Base-by-base conservation (phyloP, 345 rosid genomes). In the Moringa oleifera region DNA sequence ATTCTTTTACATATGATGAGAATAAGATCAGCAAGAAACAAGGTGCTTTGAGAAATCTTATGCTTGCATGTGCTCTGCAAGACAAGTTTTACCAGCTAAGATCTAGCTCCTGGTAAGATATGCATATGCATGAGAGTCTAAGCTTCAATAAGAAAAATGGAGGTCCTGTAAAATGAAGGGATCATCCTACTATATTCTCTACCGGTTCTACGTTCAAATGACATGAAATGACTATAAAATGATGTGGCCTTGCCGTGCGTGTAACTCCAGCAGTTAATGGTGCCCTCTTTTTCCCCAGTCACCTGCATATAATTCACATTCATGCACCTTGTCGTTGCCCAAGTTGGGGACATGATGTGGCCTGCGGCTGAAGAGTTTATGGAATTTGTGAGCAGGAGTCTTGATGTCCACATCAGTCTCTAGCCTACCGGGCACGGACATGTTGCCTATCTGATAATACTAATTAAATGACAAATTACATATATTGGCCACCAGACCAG, bases 351-450 rank as follows among this genome's bases (percentile, higher is more conserved):
- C 45, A 56, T 77, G 85, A 65, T 82, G 82, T 16, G 80, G 79
- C 55, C 80, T 72, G 73, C 75, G 31, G 50, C 80, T 69, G 55
- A 77, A 68, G 7, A 82, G 69, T 0, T 79, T 75, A 51, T 79
- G 87, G 62, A 79, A 79, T 37, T 21, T 23, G 16, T 53, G 41
- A 1, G 83, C 81, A 0, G 77, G 50, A 46, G 77, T 71, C 20
- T 68, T 71, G 58, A 77, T 66, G 66, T 68, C 79, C 1, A 77
- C 15, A n/a, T 79, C 81, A 0, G 70, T 65, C 52, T 79, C 78
- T 51, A 76, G 37, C 70, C 69, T 75, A 9, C 72, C 79, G 37
- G 5, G 37, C 37, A 33, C 6, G 11, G 37, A 33, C 37, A 33
- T 33, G 5, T 33, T 33, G 6, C 11, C 11, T 33, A 4, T 33